Evolutionary conservation across 768 basidiomycete species (phyloP).

Genomic region (Filobasidium floriforme): DNA sequence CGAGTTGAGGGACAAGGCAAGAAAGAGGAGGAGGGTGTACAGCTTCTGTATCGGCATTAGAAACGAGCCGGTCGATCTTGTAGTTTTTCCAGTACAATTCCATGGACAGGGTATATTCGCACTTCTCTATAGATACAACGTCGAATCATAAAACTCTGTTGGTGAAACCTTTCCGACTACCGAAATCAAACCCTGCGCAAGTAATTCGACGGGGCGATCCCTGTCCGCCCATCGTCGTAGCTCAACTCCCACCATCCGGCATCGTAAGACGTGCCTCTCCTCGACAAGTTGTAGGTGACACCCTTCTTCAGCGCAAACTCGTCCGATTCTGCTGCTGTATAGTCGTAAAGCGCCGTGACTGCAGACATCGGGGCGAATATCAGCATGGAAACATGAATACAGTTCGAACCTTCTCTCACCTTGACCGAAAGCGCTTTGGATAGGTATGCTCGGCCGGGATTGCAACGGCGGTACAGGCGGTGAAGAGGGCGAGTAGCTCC

Average conservation of each 20-base stretch:
- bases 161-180: no score
- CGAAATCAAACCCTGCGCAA: constrained; percentile 1
- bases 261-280: constrained; percentile 3
- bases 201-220: constrained; percentile 16
- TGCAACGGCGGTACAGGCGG: neutral
- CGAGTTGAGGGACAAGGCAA: no score
- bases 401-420: neutral
- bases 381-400: neutral
- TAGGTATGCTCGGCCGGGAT: neutral
- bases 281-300: constrained; percentile 7
- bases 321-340: constrained; percentile 11
- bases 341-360: constrained; percentile 18
- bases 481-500: neutral
- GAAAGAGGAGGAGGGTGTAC: no score
- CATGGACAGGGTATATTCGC: no score
- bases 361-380: neutral
- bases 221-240: neutral
- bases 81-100: no score
- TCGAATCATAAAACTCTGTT: no score
- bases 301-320: constrained; percentile 13
- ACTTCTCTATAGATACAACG: no score
- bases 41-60: no score
- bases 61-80: no score
- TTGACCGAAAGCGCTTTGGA: neutral
- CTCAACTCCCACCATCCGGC: constrained; percentile 21